These are phyloP conservation scores for Wickerhamiella dianesei DNA, from an alignment of 805 yeast species.

Conservation along the genomic window DNA sequence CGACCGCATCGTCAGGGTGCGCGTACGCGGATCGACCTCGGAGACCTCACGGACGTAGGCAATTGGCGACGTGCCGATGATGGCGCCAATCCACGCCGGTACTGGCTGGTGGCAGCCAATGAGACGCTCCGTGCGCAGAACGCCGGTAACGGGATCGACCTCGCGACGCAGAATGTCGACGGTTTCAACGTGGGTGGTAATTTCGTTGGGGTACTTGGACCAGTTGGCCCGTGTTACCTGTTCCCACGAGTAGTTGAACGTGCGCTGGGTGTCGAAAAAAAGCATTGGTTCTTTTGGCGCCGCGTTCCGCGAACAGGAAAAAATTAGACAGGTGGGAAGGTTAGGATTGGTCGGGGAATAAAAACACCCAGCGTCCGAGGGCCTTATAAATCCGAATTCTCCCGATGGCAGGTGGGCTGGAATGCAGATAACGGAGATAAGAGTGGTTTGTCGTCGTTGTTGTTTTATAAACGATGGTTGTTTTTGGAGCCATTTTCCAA, in stretches of 20 bases:
- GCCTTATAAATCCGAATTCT: background rate
- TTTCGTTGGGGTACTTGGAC: slow-evolving; percentile 93
- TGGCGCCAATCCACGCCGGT: slow-evolving; percentile 62
- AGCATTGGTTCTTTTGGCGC: slow-evolving; percentile 39
- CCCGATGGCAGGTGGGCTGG: background rate
- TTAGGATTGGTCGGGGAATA: background rate
- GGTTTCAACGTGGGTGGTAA: slow-evolving; percentile 81
- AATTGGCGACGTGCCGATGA: slow-evolving; percentile 59
- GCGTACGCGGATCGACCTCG: slow-evolving; percentile 54
- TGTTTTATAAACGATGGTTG: background rate
- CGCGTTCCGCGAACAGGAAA: background rate
- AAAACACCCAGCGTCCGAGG: background rate
- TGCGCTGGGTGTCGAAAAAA: slow-evolving; percentile 55
- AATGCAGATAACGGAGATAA: background rate
- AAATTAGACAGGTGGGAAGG: background rate
- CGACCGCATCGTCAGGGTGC: slow-evolving; percentile 67
- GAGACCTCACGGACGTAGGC: slow-evolving; percentile 84
- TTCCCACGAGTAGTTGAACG: slow-evolving; percentile 79
- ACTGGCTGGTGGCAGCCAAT: slow-evolving; percentile 79
- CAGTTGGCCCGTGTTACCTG: slow-evolving; percentile 93
- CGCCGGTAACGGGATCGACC: slow-evolving; percentile 37
- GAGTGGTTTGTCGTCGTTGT: background rate
- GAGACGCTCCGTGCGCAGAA: slow-evolving; percentile 67
- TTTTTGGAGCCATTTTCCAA: background rate
- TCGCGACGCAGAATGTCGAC: slow-evolving; percentile 79